These are phyloP conservation scores for Sarocladiaceae sp. DNA, from an alignment of 2,329 filamentous ascomycete species.

Conservation along the genomic window DNA sequence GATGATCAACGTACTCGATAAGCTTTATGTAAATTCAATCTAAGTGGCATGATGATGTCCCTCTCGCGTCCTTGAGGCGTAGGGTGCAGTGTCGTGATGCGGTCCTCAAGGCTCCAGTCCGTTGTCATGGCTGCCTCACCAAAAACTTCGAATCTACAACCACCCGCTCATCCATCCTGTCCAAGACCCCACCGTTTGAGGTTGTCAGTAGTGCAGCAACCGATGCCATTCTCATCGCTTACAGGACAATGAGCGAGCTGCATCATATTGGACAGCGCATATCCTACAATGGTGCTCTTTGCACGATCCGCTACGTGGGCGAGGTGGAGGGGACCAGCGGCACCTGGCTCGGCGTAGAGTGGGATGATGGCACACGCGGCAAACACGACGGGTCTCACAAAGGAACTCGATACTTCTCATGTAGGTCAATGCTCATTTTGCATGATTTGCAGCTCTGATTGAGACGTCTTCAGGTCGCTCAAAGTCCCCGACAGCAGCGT, in stretches of 20 bases:
- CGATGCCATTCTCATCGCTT: too few relatives aligned
- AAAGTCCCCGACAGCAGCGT: conserved; percentile 65
- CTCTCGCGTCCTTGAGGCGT: too few relatives aligned
- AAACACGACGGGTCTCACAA: conserved; percentile 87
- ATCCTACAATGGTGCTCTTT: conserved; percentile 70
- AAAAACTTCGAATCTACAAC: too few relatives aligned
- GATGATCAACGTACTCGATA: too few relatives aligned
- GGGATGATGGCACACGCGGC: conserved; percentile 80
- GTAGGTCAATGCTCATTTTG: conserved; percentile 39
- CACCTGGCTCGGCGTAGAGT: conserved; percentile 90
- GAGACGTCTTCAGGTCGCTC: conserved; percentile 43
- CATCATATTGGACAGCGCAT: conserved; percentile 64
- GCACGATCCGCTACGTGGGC: conserved; percentile 81
- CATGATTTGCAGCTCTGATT: background rate
- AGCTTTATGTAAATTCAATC: too few relatives aligned
- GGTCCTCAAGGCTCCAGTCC: too few relatives aligned
- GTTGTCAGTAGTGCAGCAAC: background rate
- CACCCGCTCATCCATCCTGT: too few relatives aligned
- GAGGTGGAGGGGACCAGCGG: conserved; percentile 68
- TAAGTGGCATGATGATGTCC: too few relatives aligned
- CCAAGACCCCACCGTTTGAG: background rate
- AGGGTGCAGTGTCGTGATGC: too few relatives aligned
- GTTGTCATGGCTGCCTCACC: too few relatives aligned
- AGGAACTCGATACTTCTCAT: conserved; percentile 74
- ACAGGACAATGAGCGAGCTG: conserved; percentile 32